Percentiles rank a stretch among this genome's conserved stretches.
Conservation (phyloP, 257 asterid species). For the Lycium barbarum region DNA sequence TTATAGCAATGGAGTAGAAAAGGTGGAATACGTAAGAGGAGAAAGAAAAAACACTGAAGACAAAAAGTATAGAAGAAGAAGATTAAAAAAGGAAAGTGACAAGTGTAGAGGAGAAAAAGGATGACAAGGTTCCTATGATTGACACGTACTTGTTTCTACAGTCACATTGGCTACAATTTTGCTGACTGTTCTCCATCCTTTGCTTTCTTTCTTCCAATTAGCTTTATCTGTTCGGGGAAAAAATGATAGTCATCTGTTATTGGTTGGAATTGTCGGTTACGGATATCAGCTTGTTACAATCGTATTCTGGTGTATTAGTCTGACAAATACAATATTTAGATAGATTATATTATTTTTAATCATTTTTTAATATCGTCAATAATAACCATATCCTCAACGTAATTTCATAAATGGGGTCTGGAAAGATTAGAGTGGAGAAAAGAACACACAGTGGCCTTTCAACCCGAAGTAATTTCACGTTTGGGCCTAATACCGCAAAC, state of each 20-base stretch:
- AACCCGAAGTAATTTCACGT: no score
- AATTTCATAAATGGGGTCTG: no score
- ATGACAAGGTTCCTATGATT: slow-evolving; percentile 17
- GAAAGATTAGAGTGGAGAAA: no score
- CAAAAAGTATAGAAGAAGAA: background rate
- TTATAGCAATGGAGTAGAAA: background rate
- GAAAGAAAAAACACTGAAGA: background rate
- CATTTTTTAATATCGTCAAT: no score
- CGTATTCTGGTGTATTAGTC: background rate
- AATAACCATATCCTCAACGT: no score
- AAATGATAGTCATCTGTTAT: no score
- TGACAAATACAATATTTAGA: background rate
- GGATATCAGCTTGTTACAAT: background rate
- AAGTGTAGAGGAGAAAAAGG: slow-evolving; percentile 27
- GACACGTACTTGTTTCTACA: slow-evolving; percentile 37
- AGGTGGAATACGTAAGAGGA: background rate
- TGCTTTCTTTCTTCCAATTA: background rate
- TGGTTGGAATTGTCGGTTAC: no score
- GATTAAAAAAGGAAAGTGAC: slow-evolving; percentile 24
- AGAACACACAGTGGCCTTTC: no score
- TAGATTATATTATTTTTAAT: background rate
- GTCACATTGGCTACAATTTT: no score
- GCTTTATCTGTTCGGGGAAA: background rate
- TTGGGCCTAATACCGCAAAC: no score
- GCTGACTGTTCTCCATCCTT: no score